Base-by-base conservation (phyloP, 805 yeast species). In the Starmera quercuum region DNA sequence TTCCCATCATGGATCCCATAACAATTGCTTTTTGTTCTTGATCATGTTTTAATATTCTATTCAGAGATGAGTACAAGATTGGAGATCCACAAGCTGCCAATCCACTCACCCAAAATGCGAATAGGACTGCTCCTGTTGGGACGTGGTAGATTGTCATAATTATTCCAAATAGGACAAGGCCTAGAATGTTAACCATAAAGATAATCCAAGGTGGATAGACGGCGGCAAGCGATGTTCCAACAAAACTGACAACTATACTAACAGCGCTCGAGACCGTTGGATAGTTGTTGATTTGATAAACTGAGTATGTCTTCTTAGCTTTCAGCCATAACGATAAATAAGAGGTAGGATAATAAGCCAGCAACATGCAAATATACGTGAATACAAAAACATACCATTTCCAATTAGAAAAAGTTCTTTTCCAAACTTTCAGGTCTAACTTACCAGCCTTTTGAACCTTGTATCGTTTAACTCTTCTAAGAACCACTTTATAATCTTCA, bases 71-170 rank as follows among this genome's bases (percentile, higher is more conserved):
- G 15, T 24, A 31, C 10, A 31, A 20, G 16, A 31, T 19, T 31
- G 34, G 34, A 6, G 29, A 24, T 13, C 34, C 23, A n/a, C 29
- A 27, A 12, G 29, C 34, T 25, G 20, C 26, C 4, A 31, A 12
- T 14, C 34, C 34, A 5, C 29, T 27, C 9, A 31, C 20, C 13
- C 26, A 25, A 18, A 31, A 31, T 7, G 24, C 34, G 20, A 31
- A 25, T 11, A 31, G 26, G 5, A 31, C 29, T 6, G 34, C 34
- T 13, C 23, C 23, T 5, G 21, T 14, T 4, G 34, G 34, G 9
- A 31, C 34, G 20, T 31, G 29, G 15, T 31, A 31, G 5, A 31
- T 31, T 3, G 34, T 31, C 29, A 31, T 25, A 13, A 31, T 31
- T 6, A 31, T 11, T 12, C 29, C 15, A 15, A 31, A 31, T 13